Conservation (phyloP, 2,329 filamentous ascomycete species). For the Penicillium psychrosexuale region DNA sequence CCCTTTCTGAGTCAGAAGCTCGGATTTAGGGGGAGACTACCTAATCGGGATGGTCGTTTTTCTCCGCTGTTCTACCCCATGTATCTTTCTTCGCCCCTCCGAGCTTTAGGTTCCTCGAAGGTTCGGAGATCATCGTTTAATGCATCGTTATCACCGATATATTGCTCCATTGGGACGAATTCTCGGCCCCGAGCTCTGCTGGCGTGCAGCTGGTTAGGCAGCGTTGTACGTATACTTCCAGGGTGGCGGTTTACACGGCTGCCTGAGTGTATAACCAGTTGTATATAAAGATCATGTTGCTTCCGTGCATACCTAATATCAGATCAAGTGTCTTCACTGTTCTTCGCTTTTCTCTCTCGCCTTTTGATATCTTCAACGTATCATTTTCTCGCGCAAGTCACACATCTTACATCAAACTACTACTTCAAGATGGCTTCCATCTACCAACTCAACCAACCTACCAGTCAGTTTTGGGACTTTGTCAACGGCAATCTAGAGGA, state of each 20-base stretch:
- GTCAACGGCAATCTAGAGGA: conserved; percentile 48
- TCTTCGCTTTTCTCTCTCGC: neutral
- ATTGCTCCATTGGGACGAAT: neutral
- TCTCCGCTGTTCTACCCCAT: neutral
- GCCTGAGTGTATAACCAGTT: conserved; percentile 6
- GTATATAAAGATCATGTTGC: conserved; percentile 10
- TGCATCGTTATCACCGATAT: neutral
- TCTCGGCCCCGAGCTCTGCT: conserved; percentile 2
- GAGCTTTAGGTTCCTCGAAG: conserved; percentile 1
- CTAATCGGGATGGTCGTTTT: neutral
- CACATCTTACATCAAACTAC: neutral
- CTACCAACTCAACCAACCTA: conserved; percentile 52
- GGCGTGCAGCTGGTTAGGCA: conserved; percentile 13
- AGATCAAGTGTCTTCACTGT: conserved; percentile 5
- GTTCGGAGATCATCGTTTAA: neutral
- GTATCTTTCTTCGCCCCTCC: conserved; percentile 7
- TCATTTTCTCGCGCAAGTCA: neutral
- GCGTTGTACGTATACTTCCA: conserved; percentile 13
- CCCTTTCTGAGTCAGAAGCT: conserved; percentile 6
- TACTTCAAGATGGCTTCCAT: conserved; percentile 51
- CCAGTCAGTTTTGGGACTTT: conserved; percentile 56
- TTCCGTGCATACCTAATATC: neutral
- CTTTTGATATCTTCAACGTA: neutral
- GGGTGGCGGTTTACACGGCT: conserved; percentile 5
- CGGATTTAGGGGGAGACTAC: conserved; percentile 5